Conservation (phyloP, 2,329 filamentous ascomycete species). For the Gyromitra esculenta region DNA sequence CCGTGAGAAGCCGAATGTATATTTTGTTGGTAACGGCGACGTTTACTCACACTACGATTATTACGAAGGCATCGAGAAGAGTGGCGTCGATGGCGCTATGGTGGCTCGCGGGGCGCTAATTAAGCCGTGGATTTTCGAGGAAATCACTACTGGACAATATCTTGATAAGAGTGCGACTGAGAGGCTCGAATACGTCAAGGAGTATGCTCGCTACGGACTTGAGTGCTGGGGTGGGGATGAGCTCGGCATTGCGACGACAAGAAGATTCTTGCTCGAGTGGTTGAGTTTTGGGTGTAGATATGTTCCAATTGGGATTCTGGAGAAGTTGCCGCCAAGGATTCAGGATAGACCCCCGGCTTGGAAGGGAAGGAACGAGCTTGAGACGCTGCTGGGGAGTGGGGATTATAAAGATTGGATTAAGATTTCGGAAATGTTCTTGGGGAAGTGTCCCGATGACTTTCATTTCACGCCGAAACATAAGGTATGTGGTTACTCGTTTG, state of each 20-base stretch:
- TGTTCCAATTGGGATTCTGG: conserved; percentile 86
- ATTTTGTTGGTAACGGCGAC: conserved; percentile 96
- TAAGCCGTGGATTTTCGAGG: conserved; percentile 98
- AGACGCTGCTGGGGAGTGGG: conserved; percentile 88
- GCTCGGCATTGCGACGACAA: conserved; percentile 87
- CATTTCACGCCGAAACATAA: conserved; percentile 98
- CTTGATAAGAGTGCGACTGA: conserved; percentile 93
- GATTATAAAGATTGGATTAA: conserved; percentile 99
- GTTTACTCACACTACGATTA: conserved; percentile 95
- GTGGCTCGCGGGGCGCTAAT: conserved; percentile 93
- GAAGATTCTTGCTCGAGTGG: conserved; percentile 94
- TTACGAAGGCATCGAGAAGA: conserved; percentile 76
- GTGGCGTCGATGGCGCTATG: conserved; percentile 93
- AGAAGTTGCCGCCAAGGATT: conserved; percentile 85
- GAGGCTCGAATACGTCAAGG: conserved; percentile 84
- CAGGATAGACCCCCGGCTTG: conserved; percentile 90
- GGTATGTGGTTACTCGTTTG: conserved; percentile 66
- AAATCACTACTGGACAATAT: conserved; percentile 90
- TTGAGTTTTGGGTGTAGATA: conserved; percentile 88
- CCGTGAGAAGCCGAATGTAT: conserved; percentile 60
- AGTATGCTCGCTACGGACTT: conserved; percentile 88
- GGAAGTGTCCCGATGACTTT: conserved; percentile 88
- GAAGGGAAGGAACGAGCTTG: conserved; percentile 84
- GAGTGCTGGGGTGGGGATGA: conserved; percentile 97
- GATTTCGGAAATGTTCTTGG: conserved; percentile 98